Percentiles rank a stretch among this genome's conserved stretches.
Conservation (phyloP, 345 rosid species). For the Eucalyptus victrix region DNA sequence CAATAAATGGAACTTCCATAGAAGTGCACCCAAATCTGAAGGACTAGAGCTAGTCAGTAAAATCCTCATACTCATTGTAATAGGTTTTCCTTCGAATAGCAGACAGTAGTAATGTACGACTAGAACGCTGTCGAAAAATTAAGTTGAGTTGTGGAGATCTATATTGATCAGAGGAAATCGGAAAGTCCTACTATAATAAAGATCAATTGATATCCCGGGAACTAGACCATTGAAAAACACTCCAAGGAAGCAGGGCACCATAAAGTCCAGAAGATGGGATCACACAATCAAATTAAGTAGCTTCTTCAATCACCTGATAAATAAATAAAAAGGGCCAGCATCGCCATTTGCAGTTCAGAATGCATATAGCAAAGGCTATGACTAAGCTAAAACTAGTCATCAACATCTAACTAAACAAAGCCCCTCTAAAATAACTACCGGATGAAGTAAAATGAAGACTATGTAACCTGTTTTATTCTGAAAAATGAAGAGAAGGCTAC, state of each 20-base stretch:
- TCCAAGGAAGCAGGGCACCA: constrained; percentile 12
- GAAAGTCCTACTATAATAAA: background rate
- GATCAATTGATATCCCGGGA: background rate
- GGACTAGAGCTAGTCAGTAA: background rate
- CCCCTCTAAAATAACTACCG: no score
- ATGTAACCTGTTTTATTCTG: no score
- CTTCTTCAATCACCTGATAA: constrained; percentile 18
- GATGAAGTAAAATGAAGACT: no score
- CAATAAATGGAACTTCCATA: background rate
- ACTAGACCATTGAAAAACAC: background rate
- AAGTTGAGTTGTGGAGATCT: no score
- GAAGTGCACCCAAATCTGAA: background rate
- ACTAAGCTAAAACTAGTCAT: no score
- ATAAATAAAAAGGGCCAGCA: no score
- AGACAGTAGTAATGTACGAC: background rate
- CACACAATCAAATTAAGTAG: constrained; percentile 15
- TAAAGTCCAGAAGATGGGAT: constrained; percentile 6
- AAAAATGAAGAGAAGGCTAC: no score
- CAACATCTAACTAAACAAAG: no score
- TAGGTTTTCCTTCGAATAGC: background rate
- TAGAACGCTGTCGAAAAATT: no score
- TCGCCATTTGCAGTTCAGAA: no score
- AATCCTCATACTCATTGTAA: background rate
- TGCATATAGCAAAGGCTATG: no score
- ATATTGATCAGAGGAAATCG: background rate